Conservation (phyloP, 148 eudicot species). For the Chenopodium berlandieri region DNA sequence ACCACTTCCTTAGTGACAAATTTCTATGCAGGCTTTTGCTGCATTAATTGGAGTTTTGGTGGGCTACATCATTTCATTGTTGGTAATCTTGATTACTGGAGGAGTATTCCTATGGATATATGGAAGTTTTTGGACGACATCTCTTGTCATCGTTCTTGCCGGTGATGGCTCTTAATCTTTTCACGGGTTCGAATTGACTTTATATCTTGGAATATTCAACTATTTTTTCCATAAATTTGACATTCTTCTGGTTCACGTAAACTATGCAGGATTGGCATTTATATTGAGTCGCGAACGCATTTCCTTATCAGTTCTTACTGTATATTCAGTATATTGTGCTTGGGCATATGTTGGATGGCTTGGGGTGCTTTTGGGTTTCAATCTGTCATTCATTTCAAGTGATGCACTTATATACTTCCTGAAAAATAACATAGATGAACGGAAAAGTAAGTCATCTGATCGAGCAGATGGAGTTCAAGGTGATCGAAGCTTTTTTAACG, state of each 20-base stretch:
- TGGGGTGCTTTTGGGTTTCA: constrained; percentile 62
- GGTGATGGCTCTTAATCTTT: constrained; percentile 42
- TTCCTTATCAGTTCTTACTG: constrained; percentile 59
- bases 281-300: constrained; percentile 58
- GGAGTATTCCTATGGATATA: constrained; percentile 44
- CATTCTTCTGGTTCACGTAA: not conserved
- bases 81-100: constrained; percentile 42
- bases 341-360: constrained; percentile 86
- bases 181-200: not conserved
- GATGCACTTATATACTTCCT: constrained; percentile 70
- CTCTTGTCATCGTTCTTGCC: constrained; percentile 49
- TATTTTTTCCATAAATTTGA: constrained; percentile 1
- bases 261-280: constrained; percentile 72
- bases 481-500: constrained; percentile 41
- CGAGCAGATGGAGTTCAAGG: constrained; percentile 59
- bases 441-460: constrained; percentile 45
- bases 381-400: constrained; percentile 82
- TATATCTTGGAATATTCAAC: not conserved
- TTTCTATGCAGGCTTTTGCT: constrained; percentile 49
- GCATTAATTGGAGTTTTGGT: constrained; percentile 58
- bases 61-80: constrained; percentile 53
- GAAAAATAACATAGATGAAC: constrained; percentile 55
- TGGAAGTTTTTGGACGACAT: constrained; percentile 54
- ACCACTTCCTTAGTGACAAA: not conserved
- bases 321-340: constrained; percentile 78